Evolutionary conservation across 768 basidiomycete species (phyloP).

Genomic region (Lactarius sanguifluus): DNA sequence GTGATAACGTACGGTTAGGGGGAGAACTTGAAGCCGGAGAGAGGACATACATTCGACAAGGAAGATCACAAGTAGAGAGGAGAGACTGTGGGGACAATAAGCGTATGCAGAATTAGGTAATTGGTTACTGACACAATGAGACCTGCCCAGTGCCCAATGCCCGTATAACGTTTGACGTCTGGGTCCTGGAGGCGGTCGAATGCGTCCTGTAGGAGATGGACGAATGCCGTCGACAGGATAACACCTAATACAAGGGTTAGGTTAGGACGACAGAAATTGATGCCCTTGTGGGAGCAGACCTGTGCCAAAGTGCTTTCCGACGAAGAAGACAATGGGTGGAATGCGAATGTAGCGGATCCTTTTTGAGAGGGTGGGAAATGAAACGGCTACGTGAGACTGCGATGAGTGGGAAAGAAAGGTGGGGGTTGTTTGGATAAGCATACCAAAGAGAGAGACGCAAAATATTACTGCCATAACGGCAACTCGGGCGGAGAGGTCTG

Average conservation of each 20-base stretch:
- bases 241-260: constrained; percentile 48
- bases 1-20: constrained; percentile 19
- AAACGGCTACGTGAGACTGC: constrained; percentile 49
- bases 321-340: constrained; percentile 70
- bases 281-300: constrained; percentile 6
- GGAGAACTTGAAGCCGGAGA: background rate
- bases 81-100: constrained; percentile 43
- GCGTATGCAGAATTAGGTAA: constrained; percentile 23
- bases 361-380: constrained; percentile 67
- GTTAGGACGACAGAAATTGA: background rate
- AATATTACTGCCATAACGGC: constrained; percentile 53
- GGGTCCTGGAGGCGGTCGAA: constrained; percentile 58
- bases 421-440: constrained; percentile 27
- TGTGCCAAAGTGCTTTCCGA: constrained; percentile 88
- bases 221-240: constrained; percentile 80
- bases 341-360: constrained; percentile 53
- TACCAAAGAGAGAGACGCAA: constrained; percentile 63
- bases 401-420: background rate
- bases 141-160: constrained; percentile 60
- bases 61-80: constrained; percentile 69
- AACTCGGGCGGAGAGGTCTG: constrained; percentile 11
- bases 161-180: constrained; percentile 42
- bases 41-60: constrained; percentile 67
- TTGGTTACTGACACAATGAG: constrained; percentile 60
- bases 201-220: constrained; percentile 76